Base-by-base conservation (phyloP, 495 filamentous ascomycete genomes). In the Terfezia boudieri region DNA sequence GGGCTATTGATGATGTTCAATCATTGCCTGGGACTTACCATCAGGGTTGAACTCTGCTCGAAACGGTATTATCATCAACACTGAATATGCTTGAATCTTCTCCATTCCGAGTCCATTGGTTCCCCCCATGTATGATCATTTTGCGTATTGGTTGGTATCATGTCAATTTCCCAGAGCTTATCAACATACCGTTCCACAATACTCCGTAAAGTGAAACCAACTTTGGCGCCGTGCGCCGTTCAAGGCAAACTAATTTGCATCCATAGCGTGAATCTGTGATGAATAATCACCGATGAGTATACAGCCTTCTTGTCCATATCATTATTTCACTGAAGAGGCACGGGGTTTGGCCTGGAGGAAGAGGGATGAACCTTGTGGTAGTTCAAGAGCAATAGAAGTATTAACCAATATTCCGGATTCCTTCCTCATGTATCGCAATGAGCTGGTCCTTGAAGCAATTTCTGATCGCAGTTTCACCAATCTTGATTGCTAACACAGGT, bases 281-380 rank as follows among this genome's bases (percentile, higher is more conserved):
- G 83, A 81, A 62, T 92, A 99, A 61, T 99, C 83, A 4, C 90
- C 90, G 14, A 93, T 64, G 84, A 83, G 67, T 99, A 99, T 1
- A 92, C 92, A 58, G 86, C 69, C 67, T 94, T 84, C 55, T 92
- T 77, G 62, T 99, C 88, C 90, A 99, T 99, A 66, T 99, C 92
- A 63, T 94, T 60, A 95, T 94, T 62, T 99, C 90, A 1, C 84
- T 92, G 64, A 94, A 83, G 10, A 98, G 69, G 59, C 89, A 82
- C 1, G 90, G 90, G 59, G 92, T 90, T 37, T 81, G 76, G 12
- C 90, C 90, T 46, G 17, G 17, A 46, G 41, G 8, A 46, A 46
- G 17, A 46, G 6, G 8, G 17, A 20, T 14, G 17, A 46, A 4
- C 41, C 8, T 46, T 46, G 14, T 14, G 41, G 14, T 46, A 11